Evolutionary conservation across 371 early-diverging fungal species (phyloP).

Genomic region (Vairimorpha ceranae): DNA sequence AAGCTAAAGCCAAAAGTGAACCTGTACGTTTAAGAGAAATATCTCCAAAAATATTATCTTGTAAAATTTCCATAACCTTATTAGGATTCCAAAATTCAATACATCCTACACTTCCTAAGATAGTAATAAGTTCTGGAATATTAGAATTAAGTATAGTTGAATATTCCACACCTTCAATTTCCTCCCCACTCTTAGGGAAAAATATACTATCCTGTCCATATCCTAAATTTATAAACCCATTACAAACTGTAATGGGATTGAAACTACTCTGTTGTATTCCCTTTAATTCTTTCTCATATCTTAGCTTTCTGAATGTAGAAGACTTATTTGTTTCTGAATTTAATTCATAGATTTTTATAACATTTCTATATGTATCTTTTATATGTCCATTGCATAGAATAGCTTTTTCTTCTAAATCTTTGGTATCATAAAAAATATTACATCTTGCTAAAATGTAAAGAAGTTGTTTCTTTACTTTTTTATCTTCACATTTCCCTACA

Average conservation of each 20-base stretch:
- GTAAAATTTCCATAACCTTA: constrained; percentile 44
- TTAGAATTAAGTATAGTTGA: constrained; percentile 7
- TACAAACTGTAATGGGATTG: constrained; percentile 32
- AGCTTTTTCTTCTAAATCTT: constrained; percentile 20
- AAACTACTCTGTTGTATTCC: constrained; percentile 5
- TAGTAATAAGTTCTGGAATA: constrained; percentile 12
- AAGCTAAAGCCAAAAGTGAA: constrained; percentile 50
- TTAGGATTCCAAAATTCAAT: constrained; percentile 53
- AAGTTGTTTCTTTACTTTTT: constrained; percentile 23
- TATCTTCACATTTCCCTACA: constrained; percentile 13
- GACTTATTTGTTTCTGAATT: constrained; percentile 19
- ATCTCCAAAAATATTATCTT: constrained; percentile 54
- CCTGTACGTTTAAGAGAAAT: constrained; percentile 34
- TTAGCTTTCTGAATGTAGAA: constrained; percentile 29
- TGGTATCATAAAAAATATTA: constrained; percentile 37
- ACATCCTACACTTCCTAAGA: constrained; percentile 48
- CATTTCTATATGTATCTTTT: constrained; percentile 11
- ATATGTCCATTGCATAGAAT: constrained; percentile 40
- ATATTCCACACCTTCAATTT: constrained; percentile 24
- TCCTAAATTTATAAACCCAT: constrained; percentile 52
- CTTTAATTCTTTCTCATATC: constrained; percentile 42
- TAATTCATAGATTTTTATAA: constrained; percentile 35
- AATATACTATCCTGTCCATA: constrained; percentile 45
- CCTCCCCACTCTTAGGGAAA: constrained; percentile 3
- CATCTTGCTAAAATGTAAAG: constrained; percentile 45